These are phyloP conservation scores for Solanum paucissectum DNA, from an alignment of 257 asterid species.

Conservation along the genomic window DNA sequence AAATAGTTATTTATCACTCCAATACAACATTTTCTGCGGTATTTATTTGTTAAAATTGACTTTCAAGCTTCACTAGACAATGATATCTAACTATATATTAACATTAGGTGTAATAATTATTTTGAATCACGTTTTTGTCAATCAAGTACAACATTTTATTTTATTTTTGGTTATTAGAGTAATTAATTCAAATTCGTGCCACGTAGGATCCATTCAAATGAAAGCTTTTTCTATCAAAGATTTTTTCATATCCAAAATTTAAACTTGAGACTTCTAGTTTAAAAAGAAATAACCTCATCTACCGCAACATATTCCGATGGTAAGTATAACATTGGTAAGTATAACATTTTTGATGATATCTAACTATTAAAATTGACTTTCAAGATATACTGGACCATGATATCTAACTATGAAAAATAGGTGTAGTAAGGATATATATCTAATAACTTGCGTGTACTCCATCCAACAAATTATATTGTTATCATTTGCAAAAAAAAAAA, in stretches of 20 bases:
- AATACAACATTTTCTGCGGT: no score
- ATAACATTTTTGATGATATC: background rate
- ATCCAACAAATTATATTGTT: background rate
- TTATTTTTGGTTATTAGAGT: no score
- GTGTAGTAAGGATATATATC: background rate
- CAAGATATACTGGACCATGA: background rate
- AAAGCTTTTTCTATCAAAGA: no score
- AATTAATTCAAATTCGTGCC: no score
- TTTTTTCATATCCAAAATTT: background rate
- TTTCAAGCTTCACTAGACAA: background rate
- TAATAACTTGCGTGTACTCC: conserved; percentile 12
- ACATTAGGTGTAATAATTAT: background rate
- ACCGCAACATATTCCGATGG: background rate
- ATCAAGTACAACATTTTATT: background rate
- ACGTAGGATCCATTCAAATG: no score
- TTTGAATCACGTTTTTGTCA: background rate
- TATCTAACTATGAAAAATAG: background rate
- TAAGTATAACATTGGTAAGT: background rate
- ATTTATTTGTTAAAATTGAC: background rate
- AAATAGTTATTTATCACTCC: background rate
- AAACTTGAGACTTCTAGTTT: background rate
- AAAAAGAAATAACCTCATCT: background rate
- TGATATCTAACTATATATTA: background rate
- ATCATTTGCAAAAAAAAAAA: background rate
- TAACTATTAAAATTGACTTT: background rate